Evolutionary conservation across 2,329 filamentous ascomycete species (phyloP), one percentile per base, ranked within the genome.

Genomic region (Nigrospora sphaerica): DNA sequence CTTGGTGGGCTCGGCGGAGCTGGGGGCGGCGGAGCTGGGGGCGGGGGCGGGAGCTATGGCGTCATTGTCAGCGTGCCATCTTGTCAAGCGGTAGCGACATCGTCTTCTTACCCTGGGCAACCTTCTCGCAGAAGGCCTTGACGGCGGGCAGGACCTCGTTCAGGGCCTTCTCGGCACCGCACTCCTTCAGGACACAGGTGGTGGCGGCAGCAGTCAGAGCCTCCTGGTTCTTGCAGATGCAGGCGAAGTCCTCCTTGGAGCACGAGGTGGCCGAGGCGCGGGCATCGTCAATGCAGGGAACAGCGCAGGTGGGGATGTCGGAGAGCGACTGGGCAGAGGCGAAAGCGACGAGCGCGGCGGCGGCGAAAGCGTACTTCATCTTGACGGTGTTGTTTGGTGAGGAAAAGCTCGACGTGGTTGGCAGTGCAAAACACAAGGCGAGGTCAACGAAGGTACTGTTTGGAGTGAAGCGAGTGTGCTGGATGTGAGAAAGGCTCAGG

Each of bases 351-450:
- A 60, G 36, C 37, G 52, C 56, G 44, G 52, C 36, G 45, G 45
- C 43, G 38, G 50, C 49, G 47, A 54, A 38, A 35, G 48, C 17
- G 52, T 54, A 60, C 52, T 56, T 59, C 57, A 60, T 60, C 9
- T 51, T 60, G 51, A 11, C 37, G 45, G 44, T 46, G 23, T 14
- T 44, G 14, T 36, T 6, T 28, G 23, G 23, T 7, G 23, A 23
- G 23, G 10, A 9, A 28, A 28, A 9, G 10, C 23, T 10, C 23
- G 7, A 28, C 7, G 23, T 28, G 23, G 23, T 28, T 28, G 23
- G 23, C 7, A 28, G 23, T n/a, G 23, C 23, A 28, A 28, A 28
- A 28, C 2, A 28, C 23, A 28, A 28, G 23, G 23, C 23, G 10
- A 28, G 23, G 23, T 7, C 23, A 28, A 28, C 23, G 23, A 28